These are phyloP conservation scores for Penicillium flavigenum DNA, from an alignment of 495 filamentous ascomycete species.

Conservation along the genomic window DNA sequence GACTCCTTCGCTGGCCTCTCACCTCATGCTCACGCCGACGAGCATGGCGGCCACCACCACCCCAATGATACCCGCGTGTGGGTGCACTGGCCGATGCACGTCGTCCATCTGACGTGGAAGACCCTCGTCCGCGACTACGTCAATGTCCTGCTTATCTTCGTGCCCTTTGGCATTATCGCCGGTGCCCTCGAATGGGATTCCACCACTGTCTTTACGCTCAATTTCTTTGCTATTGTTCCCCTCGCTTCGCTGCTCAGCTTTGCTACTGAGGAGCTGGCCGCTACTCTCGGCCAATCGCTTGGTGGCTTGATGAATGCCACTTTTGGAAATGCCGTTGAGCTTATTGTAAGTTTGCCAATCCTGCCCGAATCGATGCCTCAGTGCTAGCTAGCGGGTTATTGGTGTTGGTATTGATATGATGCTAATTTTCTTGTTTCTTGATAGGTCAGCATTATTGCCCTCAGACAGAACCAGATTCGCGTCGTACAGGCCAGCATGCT, in stretches of 20 bases:
- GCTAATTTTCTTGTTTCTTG: constrained; percentile 14
- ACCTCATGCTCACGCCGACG: constrained; percentile 15
- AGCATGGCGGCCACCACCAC: constrained; percentile 26
- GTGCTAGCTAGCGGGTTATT: neutral
- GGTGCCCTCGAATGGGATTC: constrained; percentile 72
- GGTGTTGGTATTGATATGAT: neutral
- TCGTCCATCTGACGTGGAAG: constrained; percentile 50
- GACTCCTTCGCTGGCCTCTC: constrained; percentile 23
- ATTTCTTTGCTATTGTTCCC: constrained; percentile 95
- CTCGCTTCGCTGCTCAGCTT: constrained; percentile 90
- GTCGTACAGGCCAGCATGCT: constrained; percentile 98
- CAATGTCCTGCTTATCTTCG: constrained; percentile 84
- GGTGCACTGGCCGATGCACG: constrained; percentile 56
- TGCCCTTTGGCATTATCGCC: constrained; percentile 82
- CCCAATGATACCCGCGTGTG: constrained; percentile 43
- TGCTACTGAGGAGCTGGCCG: constrained; percentile 89
- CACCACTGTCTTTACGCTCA: constrained; percentile 77
- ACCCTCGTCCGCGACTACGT: constrained; percentile 69
- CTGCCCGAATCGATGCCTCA: neutral
- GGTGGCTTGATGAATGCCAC: constrained; percentile 94
- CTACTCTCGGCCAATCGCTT: constrained; percentile 81
- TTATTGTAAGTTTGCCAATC: constrained; percentile 68
- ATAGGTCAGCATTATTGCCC: constrained; percentile 90
- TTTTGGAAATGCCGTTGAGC: constrained; percentile 96
- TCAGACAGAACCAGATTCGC: constrained; percentile 81